Conservation (phyloP, 495 filamentous ascomycete species). For the Penicillium riverlandense region DNA sequence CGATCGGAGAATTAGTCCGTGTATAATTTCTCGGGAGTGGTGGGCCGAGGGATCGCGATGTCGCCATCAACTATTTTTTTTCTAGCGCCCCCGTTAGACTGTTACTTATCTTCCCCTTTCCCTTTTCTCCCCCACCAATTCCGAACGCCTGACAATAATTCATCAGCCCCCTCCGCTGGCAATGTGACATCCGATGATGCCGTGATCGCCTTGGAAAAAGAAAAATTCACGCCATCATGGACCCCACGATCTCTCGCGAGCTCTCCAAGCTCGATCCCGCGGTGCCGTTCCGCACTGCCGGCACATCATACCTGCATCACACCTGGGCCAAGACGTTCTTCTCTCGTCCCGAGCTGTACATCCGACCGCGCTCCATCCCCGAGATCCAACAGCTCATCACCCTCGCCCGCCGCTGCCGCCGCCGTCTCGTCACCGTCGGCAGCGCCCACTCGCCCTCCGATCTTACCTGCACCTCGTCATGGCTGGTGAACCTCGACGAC, state of each 20-base stretch:
- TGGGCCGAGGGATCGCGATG: slow-evolving; percentile 5
- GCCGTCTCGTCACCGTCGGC: slow-evolving; percentile 73
- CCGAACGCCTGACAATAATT: no score
- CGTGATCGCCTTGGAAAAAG: slow-evolving; percentile 1
- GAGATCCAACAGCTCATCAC: slow-evolving; percentile 80
- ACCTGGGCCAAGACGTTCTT: slow-evolving; percentile 97
- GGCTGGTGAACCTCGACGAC: slow-evolving; percentile 89
- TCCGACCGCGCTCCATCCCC: slow-evolving; percentile 66
- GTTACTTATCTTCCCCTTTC: slow-evolving; percentile 1
- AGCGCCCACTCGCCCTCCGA: slow-evolving; percentile 88
- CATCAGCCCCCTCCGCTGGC: background rate
- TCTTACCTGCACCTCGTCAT: slow-evolving; percentile 87
- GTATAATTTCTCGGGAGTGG: background rate
- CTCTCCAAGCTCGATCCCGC: slow-evolving; percentile 47
- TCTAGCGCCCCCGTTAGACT: slow-evolving; percentile 3
- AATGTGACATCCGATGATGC: slow-evolving; percentile 12
- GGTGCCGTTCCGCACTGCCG: slow-evolving; percentile 68
- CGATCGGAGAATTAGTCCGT: background rate
- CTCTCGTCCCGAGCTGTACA: slow-evolving; percentile 79
- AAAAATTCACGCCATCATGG: slow-evolving; percentile 23
- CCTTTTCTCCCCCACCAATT: background rate
- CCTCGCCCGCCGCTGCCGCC: slow-evolving; percentile 73
- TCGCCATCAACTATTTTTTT: slow-evolving; percentile 14
- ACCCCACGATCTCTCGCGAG: slow-evolving; percentile 43
- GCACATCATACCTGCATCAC: slow-evolving; percentile 62